Evolutionary conservation across 2,329 filamentous ascomycete genomes (phyloP).

Genomic region (Pleoardoris graminearum): DNA sequence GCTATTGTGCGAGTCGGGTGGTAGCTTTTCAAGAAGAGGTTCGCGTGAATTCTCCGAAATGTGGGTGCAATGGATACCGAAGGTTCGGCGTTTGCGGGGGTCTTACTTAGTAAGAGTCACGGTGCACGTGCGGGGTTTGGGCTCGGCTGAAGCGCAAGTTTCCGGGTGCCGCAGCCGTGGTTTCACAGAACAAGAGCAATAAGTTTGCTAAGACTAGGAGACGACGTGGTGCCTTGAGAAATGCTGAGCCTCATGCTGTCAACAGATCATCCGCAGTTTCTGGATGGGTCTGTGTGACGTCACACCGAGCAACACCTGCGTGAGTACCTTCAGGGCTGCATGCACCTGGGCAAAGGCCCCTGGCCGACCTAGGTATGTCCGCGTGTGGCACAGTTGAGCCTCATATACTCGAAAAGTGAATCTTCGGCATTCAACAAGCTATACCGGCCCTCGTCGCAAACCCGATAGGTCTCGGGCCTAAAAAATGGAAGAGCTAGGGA

Average conservation of each 20-base stretch:
- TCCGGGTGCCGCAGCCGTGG: neutral
- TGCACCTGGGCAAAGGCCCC: neutral
- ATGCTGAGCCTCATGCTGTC: neutral
- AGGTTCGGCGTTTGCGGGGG: neutral
- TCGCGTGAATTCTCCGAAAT: neutral
- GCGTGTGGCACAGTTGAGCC: too few relatives aligned
- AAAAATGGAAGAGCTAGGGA: too few relatives aligned
- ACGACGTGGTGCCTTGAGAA: neutral
- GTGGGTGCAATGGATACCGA: neutral
- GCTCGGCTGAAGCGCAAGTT: neutral
- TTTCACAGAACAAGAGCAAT: neutral
- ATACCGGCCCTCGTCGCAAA: too few relatives aligned
- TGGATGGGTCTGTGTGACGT: constrained; percentile 1
- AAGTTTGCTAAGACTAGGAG: neutral
- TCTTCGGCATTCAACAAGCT: too few relatives aligned
- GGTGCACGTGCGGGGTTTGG: neutral
- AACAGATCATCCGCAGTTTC: neutral
- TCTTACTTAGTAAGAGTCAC: neutral
- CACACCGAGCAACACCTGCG: neutral
- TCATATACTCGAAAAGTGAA: too few relatives aligned
- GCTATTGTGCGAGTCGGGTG: neutral
- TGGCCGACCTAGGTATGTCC: neutral
- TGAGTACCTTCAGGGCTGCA: neutral
- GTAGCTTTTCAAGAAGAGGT: neutral
- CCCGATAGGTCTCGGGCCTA: too few relatives aligned